Evolutionary conservation across 2,329 filamentous ascomycete genomes (phyloP), one percentile per base, ranked within the genome.

Genomic region (Talaromyces funiculosus): DNA sequence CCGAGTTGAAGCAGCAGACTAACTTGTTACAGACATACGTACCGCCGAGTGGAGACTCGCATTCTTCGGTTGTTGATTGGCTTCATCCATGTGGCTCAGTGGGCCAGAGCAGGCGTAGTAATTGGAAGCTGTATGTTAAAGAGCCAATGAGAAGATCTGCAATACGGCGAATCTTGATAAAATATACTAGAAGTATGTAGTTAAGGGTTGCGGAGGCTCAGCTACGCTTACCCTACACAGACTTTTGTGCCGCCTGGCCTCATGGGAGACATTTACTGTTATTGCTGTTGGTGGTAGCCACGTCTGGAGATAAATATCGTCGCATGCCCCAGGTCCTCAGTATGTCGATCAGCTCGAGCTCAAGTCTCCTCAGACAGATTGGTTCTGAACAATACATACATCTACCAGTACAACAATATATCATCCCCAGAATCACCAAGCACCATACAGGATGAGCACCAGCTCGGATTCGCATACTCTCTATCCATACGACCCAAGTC

Each of bases 401-500:
- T 24, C 12, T 14, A 9, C 20, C 20, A n/a, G 10, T 29, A 29
- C 43, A n/a, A 29, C 43, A n/a, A 29, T 29, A 49, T 10, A 18
- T 16, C 24, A 16, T 29, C 3, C 18, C 7, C 3, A 7, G 26
- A 18, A 3, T 29, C 24, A 29, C 43, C 10, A 9, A 16, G 3
- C 26, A 18, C 26, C 10, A 18, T 5, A 24, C 47, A 47, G n/a
- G 37, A 53, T 42, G 33, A 51, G 43, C 24, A 20, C 33, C 7
- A 24, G n/a, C n/a, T n/a, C 40, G 9, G 20, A 26, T 24, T 51
- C 22, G 22, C 35, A 54, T 35, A 43, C 43, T 18, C 33, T 53
- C 37, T 73, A 72, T 61, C 54, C 61, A 37, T 75, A 73, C 57
- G 43, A 63, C 16, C 73, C 73, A 16, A 73, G 65, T 53, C 70